phyloP scores from a whole-genome alignment of 2,329 filamentous ascomycete species.

The Penicillium sp. region DNA sequence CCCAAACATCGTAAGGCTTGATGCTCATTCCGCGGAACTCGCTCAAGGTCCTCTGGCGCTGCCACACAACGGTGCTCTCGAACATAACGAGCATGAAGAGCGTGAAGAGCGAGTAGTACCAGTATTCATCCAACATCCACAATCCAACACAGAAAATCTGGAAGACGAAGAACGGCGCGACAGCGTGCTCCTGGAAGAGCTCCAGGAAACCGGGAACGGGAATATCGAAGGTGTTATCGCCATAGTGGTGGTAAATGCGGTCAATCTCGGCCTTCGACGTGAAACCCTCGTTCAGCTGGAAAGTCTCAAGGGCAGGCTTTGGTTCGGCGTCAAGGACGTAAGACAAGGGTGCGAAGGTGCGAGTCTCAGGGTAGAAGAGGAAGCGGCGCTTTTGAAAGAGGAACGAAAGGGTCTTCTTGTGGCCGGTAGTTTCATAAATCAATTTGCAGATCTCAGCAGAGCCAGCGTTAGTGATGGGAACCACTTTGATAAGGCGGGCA shows the following conservation, averaged over 20 bases:
- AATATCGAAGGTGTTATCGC: constrained; percentile 94
- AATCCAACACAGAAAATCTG: constrained; percentile 97
- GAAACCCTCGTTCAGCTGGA: constrained; percentile 79
- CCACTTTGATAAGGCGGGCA: constrained; percentile 86
- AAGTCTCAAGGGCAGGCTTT: constrained; percentile 72
- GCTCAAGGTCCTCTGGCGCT: constrained; percentile 89
- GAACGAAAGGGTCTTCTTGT: constrained; percentile 78
- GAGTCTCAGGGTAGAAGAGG: constrained; percentile 70
- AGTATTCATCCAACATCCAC: constrained; percentile 99
- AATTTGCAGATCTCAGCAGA: constrained; percentile 83
- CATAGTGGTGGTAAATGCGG: constrained; percentile 86
- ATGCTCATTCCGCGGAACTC: constrained; percentile 99
- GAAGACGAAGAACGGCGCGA: constrained; percentile 98
- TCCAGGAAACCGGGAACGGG: constrained; percentile 94
- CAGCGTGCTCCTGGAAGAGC: constrained; percentile 96
- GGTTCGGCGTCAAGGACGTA: constrained; percentile 85
- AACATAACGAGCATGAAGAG: constrained; percentile 98
- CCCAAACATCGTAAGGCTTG: constrained; percentile 94
- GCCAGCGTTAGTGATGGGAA: constrained; percentile 86
- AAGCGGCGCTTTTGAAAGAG: constrained; percentile 98
- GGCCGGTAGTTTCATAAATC: constrained; percentile 70
- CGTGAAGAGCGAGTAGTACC: constrained; percentile 99
- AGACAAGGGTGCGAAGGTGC: constrained; percentile 75
- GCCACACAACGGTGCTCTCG: constrained; percentile 98
- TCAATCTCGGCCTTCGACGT: constrained; percentile 71